Conservation (phyloP, 768 basidiomycete species). For the Pleurotus tuoliensis region DNA sequence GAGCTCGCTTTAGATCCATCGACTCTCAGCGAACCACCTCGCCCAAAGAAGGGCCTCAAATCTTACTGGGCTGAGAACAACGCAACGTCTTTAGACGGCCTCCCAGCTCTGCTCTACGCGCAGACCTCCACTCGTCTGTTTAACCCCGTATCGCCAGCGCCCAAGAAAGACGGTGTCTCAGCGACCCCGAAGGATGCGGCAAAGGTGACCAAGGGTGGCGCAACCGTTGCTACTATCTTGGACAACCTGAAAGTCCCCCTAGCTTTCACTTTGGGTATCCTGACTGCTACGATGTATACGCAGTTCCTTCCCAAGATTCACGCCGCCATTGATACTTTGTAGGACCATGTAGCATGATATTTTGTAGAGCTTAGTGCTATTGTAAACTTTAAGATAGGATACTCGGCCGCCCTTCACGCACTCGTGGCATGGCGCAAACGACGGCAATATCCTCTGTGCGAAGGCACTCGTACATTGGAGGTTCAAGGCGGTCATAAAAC, state of each 20-base stretch:
- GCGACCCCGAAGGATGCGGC: neutral
- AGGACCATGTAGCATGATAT: neutral
- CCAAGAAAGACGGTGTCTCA: neutral
- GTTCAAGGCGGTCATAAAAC: conserved; percentile 14
- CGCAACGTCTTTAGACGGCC: conserved; percentile 48
- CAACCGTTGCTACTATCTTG: neutral
- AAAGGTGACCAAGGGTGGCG: neutral
- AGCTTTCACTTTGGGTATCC: neutral
- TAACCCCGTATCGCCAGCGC: neutral
- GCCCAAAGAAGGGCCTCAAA: conserved; percentile 42
- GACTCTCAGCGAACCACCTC: conserved; percentile 4
- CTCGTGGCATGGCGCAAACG: conserved; percentile 49
- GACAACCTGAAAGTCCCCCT: neutral
- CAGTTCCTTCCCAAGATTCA: neutral
- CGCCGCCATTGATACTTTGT: neutral
- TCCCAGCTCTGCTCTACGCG: conserved; percentile 41
- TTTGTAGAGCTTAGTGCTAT: no score
- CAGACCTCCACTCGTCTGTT: conserved; percentile 9
- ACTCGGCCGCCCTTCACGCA: conserved; percentile 24
- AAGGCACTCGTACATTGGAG: conserved; percentile 2
- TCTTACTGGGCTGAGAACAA: conserved; percentile 55
- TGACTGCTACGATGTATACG: conserved; percentile 2
- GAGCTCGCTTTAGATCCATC: conserved; percentile 10
- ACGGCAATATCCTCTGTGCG: conserved; percentile 58
- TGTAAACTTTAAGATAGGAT: no score